Evolutionary conservation across 106 monocot species (phyloP), one percentile per base, ranked within the genome.

Genomic region (Amphibolis antarctica): DNA sequence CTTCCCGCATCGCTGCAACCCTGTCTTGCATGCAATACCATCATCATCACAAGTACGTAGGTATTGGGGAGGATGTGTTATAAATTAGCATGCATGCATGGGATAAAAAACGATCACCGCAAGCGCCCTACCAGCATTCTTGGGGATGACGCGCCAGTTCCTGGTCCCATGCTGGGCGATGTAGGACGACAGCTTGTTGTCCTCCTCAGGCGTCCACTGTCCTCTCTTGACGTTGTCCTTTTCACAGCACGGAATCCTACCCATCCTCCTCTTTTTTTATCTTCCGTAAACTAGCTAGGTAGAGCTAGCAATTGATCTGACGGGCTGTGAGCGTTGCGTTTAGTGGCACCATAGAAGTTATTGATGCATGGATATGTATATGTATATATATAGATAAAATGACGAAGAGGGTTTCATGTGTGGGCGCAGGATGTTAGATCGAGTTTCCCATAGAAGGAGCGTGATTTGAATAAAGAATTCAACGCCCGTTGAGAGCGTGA

Each of bases 161-260:
- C 89, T 83, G 44, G 90, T 86, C 63, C 96, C 96, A 47, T 96
- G 82, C 53, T 84, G 96, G 7, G 96, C 80, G 43, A 96, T 96
- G 74, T 96, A 96, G 27, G 90, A 82, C 53, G 90, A 79, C 55
- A 96, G 96, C 78, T 90, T 86, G 80, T 76, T 96, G 68, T 96
- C 96, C 47, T 96, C 96, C 50, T 96, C 96, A 10, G 84, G 90
- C 5, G 96, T 96, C 89, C 96, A 96, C 80, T 96, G 96, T 5
- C 96, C 96, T 36, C 84, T 77, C 73, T 90, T 96, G 22, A 90
- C 96, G 55, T 65, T 90, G 55, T 90, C 96, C 83, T 84, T 96
- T 78, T 96, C 96, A 28, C 96, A 96, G 70, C 96, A 96, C 0
- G 96, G 90, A 27, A 89, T 78, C 71, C 96, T 80, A 9, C 90